Evolutionary conservation across 176 grass and related monocot genomes (phyloP), one percentile per base, ranked within the genome.

Genomic region (Triticum turgidum): DNA sequence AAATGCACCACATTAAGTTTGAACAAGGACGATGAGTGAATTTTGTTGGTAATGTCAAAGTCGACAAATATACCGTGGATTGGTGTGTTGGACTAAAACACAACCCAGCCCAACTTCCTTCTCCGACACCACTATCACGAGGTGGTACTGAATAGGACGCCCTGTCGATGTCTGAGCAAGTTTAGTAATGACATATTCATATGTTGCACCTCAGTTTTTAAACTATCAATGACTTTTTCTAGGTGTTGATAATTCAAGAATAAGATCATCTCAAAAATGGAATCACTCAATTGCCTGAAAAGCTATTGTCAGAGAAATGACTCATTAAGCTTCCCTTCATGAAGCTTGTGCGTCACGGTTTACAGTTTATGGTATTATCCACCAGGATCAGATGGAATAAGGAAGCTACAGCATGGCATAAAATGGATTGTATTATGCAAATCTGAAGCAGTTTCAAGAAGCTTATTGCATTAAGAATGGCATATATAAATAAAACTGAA

Each of bases 71-170:
- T 98, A 98, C 97, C 70, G 86, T 96, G 10, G 92, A 93, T 79
- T 27, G 77, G 45, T 98, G 90, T 27, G 63, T 69, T 20, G 90
- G 92, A 70, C 93, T 94, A 82, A 98, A 96, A 77, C 88, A 89
- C 44, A 94, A 27, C 62, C 96, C 96, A 82, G 96, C 82, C 96
- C 96, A 98, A 84, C 96, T 94, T 77, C 90, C 96, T 92, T 98
- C 93, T 47, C 91, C 93, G 41, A 96, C 54, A 65, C 92, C 94
- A 84, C 79, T 77, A 91, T 96, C 93, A 42, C 11, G 88, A 39
- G 96, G 96, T 76, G 93, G 87, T 70, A 98, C 93, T 65, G 96
- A 94, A 90, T 96, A 98, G 76, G 92, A 96, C 3, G 88, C 45
- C 90, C 94, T 96, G 91, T 92, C 84, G 29, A 89, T 89, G 79